Base-by-base conservation (phyloP, 2,329 filamentous ascomycete genomes). In the Aspergillus calidoustus region DNA sequence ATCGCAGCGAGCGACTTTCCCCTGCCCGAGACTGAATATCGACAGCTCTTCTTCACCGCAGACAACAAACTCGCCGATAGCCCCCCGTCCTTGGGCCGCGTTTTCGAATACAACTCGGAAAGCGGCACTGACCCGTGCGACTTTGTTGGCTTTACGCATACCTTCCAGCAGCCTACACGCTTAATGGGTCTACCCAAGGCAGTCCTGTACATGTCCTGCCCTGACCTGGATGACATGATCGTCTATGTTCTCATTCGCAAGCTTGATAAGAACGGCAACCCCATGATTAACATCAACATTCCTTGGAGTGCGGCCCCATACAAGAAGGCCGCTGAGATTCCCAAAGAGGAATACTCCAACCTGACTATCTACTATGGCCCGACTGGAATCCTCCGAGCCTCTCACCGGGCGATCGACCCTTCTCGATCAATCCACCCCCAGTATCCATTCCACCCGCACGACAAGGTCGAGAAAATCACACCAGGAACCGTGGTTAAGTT, bases 191-290 rank as follows among this genome's bases (percentile, higher is more conserved):
- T 78, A 1, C 74, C 81, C 15, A 82, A 82, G 64, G 78, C 79
- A 0, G 66, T 76, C 1, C 69, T 84, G 1, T 81, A 79, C 70
- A 78, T 83, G 69, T 81, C 79, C 0, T 79, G 75, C 62, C 62
- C 66, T 1, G 74, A 75, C 8, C 67, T 70, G 15, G 73, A 83
- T 61, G 82, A 83, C 61, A 74, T 83, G 62, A 75, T 74, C 44
- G 75, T 82, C 13, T 82, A 76, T 60, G 74, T 81, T 7, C 72
- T 78, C 3, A 54, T 83, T 2, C 73, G 80, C 9, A 84, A 84
- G 65, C 66, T 75, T 19, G 77, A 80, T 59, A 72, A 69, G 30
- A 58, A 77, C 5, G 80, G 81, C 2, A 79, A 79, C 4, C 64
- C 74, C 0, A 65, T 82, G 58, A 72, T 76, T 60, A 73, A 80